Percentiles rank a stretch among this genome's conserved stretches.
Conservation (phyloP, 768 basidiomycete species). For the Lactarius pseudohatsudake region DNA sequence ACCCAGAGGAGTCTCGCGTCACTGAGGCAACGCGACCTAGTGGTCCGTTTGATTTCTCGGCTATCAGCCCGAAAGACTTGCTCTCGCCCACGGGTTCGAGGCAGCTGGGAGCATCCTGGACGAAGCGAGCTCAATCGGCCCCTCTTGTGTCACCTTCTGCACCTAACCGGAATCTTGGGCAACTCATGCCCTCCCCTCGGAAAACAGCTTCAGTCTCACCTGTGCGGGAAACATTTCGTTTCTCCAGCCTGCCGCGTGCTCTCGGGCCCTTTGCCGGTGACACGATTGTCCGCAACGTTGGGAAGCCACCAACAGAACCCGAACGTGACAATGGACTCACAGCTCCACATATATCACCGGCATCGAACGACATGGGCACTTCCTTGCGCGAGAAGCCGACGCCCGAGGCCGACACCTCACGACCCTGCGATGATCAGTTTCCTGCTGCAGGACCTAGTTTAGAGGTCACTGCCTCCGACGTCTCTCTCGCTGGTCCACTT, state of each 20-base stretch:
- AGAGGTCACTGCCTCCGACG: constrained; percentile 4
- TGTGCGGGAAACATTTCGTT: constrained; percentile 22
- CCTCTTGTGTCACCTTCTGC: constrained; percentile 23
- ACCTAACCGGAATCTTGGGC: constrained; percentile 17
- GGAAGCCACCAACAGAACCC: neutral
- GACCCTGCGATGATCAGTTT: too few relatives aligned
- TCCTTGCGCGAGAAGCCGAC: neutral
- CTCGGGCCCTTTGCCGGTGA: constrained; percentile 2
- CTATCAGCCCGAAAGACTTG: neutral
- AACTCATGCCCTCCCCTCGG: constrained; percentile 19
- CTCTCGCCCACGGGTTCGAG: neutral
- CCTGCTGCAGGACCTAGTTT: neutral
- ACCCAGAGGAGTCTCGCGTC: constrained; percentile 7
- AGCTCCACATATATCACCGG: neutral
- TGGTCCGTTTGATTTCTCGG: constrained; percentile 29
- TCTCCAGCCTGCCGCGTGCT: constrained; percentile 27
- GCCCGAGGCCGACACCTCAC: neutral
- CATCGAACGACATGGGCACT: neutral
- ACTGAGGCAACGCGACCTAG: constrained; percentile 10
- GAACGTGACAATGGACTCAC: neutral
- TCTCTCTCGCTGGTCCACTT: constrained; percentile 1
- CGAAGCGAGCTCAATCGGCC: constrained; percentile 24
- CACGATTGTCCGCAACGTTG: neutral
- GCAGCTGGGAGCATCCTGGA: constrained; percentile 6
- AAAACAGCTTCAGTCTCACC: constrained; percentile 17